Percentiles rank a stretch among this genome's conserved stretches.
These are phyloP conservation scores for Potentilla sterilis DNA, from an alignment of 306 rosid genomes.

Conservation along the genomic window DNA sequence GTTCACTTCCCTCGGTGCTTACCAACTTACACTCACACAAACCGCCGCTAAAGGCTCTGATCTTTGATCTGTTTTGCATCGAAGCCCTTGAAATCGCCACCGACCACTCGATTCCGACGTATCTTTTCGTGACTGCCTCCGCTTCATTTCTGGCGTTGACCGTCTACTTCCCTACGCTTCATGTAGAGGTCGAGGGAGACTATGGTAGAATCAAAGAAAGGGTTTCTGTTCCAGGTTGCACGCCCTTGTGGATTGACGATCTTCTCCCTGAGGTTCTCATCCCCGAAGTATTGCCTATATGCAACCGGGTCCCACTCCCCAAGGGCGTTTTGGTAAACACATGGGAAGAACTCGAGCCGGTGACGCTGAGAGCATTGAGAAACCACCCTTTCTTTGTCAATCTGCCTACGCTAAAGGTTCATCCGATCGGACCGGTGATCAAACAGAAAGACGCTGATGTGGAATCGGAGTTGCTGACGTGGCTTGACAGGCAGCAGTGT, in stretches of 20 bases:
- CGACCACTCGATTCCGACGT: conserved; percentile 16
- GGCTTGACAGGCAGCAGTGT: conserved; percentile 58
- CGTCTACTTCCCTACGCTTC: conserved; percentile 4
- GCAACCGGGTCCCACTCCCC: conserved; percentile 18
- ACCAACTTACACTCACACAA: neutral
- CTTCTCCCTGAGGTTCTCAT: neutral
- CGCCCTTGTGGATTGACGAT: conserved; percentile 17
- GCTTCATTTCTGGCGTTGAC: conserved; percentile 29
- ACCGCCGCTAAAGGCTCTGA: conserved; percentile 13
- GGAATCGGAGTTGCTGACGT: conserved; percentile 25
- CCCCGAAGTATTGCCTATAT: conserved; percentile 20
- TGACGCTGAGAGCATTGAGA: conserved; percentile 9
- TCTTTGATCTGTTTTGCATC: conserved; percentile 27
- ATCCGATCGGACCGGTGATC: conserved; percentile 36
- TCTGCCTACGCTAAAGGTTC: conserved; percentile 18
- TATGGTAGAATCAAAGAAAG: conserved; percentile 21
- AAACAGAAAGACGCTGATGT: neutral
- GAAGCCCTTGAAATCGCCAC: conserved; percentile 19
- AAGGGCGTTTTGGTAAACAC: conserved; percentile 30
- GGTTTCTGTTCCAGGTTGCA: conserved; percentile 24
- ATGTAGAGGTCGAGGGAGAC: conserved; percentile 26
- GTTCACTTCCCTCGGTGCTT: conserved; percentile 8
- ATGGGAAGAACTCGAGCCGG: conserved; percentile 21
- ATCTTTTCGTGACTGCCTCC: conserved; percentile 6
- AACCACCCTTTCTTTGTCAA: conserved; percentile 12